Conservation (phyloP, 2,329 filamentous ascomycete genomes). For the Geoglossum cookeanum region DNA sequence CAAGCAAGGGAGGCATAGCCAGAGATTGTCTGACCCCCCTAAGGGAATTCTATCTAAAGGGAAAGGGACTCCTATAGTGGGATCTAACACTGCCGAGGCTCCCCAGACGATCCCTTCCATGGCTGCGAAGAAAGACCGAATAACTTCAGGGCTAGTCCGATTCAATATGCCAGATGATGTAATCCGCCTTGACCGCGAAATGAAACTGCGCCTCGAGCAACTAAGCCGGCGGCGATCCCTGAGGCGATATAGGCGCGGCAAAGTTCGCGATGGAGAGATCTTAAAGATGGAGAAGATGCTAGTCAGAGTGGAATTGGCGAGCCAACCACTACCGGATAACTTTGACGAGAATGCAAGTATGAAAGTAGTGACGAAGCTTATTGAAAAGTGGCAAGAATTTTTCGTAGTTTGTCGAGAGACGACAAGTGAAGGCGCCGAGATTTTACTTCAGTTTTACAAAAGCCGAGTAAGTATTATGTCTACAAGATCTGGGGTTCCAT, state of each 20-base stretch:
- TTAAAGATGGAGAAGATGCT: conserved; percentile 52
- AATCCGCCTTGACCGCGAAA: conserved; percentile 19
- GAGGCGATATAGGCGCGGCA: conserved; percentile 22
- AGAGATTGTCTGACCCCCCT: neutral
- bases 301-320: conserved; percentile 36
- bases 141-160: conserved; percentile 19
- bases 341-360: conserved; percentile 45
- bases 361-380: conserved; percentile 35
- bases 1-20: neutral
- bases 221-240: conserved; percentile 19
- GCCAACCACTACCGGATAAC: conserved; percentile 34
- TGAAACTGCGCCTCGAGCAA: conserved; percentile 22
- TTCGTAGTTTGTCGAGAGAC: conserved; percentile 41
- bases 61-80: neutral
- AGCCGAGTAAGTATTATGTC: conserved; percentile 25
- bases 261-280: conserved; percentile 36
- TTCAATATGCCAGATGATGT: conserved; percentile 24
- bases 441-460: conserved; percentile 40
- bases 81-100: neutral
- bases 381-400: conserved; percentile 48
- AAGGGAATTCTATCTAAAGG: neutral
- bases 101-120: neutral
- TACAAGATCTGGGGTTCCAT: neutral
- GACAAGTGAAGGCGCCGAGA: conserved; percentile 32
- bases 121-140: neutral